Base-by-base conservation (phyloP, 257 asterid species). In the Catharanthus roseus region DNA sequence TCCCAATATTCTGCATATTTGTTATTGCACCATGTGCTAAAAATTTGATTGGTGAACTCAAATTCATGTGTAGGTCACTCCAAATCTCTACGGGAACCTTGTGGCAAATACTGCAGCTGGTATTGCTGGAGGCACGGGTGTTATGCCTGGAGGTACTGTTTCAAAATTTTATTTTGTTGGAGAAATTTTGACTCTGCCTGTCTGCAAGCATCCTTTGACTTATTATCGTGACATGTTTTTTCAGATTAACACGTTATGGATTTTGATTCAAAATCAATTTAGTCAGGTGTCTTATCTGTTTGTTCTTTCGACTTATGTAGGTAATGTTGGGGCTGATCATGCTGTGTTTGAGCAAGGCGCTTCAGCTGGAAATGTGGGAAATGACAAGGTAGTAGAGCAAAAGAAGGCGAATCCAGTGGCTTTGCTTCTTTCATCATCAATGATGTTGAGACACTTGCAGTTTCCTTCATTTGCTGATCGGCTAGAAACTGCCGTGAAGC, bases 321-420 rank as follows among this genome's bases (percentile, higher is more conserved):
- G 98, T 42, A 93, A 93, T 64, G 97, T 90, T 60, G 98, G 97
- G 75, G 93, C 96, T 26, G 98, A 88, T 68, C 96, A 87, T 78
- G 98, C 98, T 28, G 72, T 93, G 33, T 93, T 93, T 53, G 97
- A 93, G 89, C 97, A 93, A 87, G 98, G 98, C 62, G 98, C 98
- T 36, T 93, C 98, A 33, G 97, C 98, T 34, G 98, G 98, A 72
- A 93, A 93, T 70, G 98, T 93, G 15, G 97, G 97, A 74, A 93
- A 81, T 38, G 95, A 87, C 56, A 85, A 87, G 42, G 7, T 86
- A 31, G 74, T 87, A 11, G 84, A 76, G 86, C 85, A 87, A 71
- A 86, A 80, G 95, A 89, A 67, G 81, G 98, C 96, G 68, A 93
- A 93, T 70, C 97, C 97, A 10, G 96, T 90, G 57, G 98, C 98